A percentile compares a stretch with the other conserved stretches of the same genome.
Evolutionary conservation across 257 asterid species (phyloP).

Genomic region (Solanum chiquidenum): DNA sequence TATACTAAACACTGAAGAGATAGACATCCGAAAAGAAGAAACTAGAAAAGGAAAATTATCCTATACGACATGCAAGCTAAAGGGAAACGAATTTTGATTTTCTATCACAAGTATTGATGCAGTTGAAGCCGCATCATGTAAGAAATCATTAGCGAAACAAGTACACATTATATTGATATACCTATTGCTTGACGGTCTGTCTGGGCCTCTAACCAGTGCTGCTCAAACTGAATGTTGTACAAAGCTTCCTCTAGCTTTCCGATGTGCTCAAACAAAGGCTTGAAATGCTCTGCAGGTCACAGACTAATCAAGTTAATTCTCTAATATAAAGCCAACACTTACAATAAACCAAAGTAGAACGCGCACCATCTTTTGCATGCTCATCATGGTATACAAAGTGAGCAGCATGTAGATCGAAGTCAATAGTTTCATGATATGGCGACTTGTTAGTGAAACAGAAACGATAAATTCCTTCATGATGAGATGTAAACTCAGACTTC

Average conservation of each 20-base stretch:
- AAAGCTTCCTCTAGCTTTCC: slow-evolving; percentile 89
- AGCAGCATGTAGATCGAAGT: slow-evolving; percentile 79
- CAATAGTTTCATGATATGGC: slow-evolving; percentile 84
- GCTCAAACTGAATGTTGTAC: slow-evolving; percentile 63
- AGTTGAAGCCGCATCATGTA: background rate
- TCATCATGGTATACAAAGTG: slow-evolving; percentile 69
- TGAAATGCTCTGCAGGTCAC: slow-evolving; percentile 68
- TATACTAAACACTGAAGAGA: background rate
- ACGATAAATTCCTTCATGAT: slow-evolving; percentile 64
- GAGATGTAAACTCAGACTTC: slow-evolving; percentile 74
- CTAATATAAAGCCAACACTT: background rate
- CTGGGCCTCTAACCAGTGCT: slow-evolving; percentile 36
- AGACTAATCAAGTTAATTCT: background rate
- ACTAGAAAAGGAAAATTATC: background rate
- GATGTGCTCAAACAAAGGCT: slow-evolving; percentile 87
- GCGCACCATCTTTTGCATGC: slow-evolving; percentile 92
- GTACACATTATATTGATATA: slow-evolving; percentile 7
- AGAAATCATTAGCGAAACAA: background rate
- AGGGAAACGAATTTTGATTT: background rate
- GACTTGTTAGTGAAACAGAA: slow-evolving; percentile 94
- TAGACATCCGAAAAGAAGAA: background rate
- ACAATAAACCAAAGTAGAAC: background rate
- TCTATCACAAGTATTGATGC: background rate
- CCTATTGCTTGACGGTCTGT: slow-evolving; percentile 54
- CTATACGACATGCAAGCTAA: background rate